Percentiles rank a stretch among this genome's conserved stretches.
These are phyloP conservation scores for Stagonosporopsis tanaceti DNA, from an alignment of 2,329 filamentous ascomycete genomes.

Conservation along the genomic window DNA sequence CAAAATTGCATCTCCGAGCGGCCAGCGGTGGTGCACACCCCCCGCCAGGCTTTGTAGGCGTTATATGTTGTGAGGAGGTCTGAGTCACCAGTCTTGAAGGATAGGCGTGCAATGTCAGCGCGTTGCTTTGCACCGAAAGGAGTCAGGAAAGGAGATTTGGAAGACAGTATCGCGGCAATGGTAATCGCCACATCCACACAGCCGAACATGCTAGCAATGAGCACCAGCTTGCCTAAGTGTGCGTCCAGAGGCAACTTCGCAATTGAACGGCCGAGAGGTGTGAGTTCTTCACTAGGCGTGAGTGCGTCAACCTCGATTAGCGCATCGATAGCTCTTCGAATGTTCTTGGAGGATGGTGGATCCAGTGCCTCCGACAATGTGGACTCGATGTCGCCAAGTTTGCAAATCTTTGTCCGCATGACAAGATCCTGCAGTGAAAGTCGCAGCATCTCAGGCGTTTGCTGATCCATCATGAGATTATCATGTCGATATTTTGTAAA, in stretches of 20 bases:
- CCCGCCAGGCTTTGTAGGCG: slow-evolving; percentile 89
- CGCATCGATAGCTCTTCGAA: slow-evolving; percentile 89
- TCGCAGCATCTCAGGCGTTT: slow-evolving; percentile 95
- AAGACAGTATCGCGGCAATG: slow-evolving; percentile 89
- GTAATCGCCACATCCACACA: slow-evolving; percentile 93
- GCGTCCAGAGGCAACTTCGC: slow-evolving; percentile 91
- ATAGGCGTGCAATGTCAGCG: slow-evolving; percentile 78
- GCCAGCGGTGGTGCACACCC: slow-evolving; percentile 74
- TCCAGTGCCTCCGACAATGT: slow-evolving; percentile 89
- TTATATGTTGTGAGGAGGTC: slow-evolving; percentile 94
- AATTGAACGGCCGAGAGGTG: slow-evolving; percentile 83
- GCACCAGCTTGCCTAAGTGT: slow-evolving; percentile 90
- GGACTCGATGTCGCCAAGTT: slow-evolving; percentile 90
- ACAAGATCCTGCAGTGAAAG: slow-evolving; percentile 93
- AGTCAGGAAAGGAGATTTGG: slow-evolving; percentile 91
- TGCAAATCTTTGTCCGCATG: slow-evolving; percentile 96
- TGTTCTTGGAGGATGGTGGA: slow-evolving; percentile 89
- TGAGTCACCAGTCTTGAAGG: slow-evolving; percentile 85
- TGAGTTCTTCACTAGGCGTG: slow-evolving; percentile 81
- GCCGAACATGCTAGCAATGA: slow-evolving; percentile 85
- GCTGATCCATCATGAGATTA: slow-evolving; percentile 82
- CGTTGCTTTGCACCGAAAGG: slow-evolving; percentile 85
- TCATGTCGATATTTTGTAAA: slow-evolving; percentile 93
- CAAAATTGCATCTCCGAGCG: slow-evolving; percentile 88
- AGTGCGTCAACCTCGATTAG: slow-evolving; percentile 92